Conservation (phyloP, 2,329 filamentous ascomycete species). For the Aspergillus sergii region DNA sequence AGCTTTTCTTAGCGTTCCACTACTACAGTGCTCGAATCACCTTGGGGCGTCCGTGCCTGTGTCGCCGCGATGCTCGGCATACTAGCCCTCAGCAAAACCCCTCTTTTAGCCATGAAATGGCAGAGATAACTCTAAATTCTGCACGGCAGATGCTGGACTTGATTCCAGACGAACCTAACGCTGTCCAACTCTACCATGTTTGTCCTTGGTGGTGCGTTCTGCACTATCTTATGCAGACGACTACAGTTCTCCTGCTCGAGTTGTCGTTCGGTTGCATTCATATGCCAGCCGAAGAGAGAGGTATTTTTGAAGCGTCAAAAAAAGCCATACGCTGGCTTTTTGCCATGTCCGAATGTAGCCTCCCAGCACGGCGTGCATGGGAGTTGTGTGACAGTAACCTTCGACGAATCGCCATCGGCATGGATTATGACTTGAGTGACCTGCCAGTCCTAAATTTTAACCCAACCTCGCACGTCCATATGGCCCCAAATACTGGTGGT, state of each 20-base stretch:
- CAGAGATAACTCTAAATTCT: conserved; percentile 42
- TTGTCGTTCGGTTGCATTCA: conserved; percentile 49
- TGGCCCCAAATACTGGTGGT: not conserved
- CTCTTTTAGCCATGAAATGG: conserved; percentile 44
- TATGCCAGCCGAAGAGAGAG: conserved; percentile 42
- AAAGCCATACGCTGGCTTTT: conserved; percentile 49
- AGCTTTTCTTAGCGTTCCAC: conserved; percentile 45
- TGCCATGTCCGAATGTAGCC: conserved; percentile 41
- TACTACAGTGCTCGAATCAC: conserved; percentile 49
- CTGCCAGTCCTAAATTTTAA: conserved; percentile 31
- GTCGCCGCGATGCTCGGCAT: conserved; percentile 42
- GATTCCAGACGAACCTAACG: conserved; percentile 46
- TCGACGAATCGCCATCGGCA: conserved; percentile 36
- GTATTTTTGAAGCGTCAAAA: conserved; percentile 41
- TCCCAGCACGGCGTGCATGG: conserved; percentile 46
- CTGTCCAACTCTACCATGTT: conserved; percentile 42
- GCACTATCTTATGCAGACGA: conserved; percentile 49
- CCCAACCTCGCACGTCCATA: conserved; percentile 4
- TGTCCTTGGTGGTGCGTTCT: conserved; percentile 50
- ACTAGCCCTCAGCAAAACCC: conserved; percentile 24
- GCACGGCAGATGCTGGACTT: conserved; percentile 42
- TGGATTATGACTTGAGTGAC: conserved; percentile 40
- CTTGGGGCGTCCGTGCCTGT: conserved; percentile 50
- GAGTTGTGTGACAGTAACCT: conserved; percentile 41
- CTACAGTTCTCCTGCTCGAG: conserved; percentile 49